These are phyloP conservation scores for Pittosporum tobira DNA, from an alignment of 129 eudicot species.

Conservation along the genomic window DNA sequence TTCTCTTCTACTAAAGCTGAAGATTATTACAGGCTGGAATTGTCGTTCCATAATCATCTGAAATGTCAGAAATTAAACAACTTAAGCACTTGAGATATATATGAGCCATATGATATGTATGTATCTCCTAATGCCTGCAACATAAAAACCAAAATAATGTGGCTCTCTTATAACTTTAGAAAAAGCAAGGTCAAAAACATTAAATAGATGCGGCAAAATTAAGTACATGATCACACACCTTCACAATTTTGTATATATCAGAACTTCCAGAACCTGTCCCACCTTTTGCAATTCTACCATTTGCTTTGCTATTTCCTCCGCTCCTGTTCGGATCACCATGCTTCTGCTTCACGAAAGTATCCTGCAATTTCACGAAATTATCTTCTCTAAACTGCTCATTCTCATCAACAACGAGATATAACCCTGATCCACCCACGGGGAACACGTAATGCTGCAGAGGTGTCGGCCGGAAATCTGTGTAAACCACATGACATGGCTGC, in stretches of 20 bases:
- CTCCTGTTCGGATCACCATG: constrained; percentile 33
- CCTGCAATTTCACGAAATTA: constrained; percentile 72
- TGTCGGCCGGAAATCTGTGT: constrained; percentile 94
- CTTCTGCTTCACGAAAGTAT: constrained; percentile 64
- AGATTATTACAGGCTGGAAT: constrained; percentile 90
- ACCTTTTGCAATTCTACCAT: constrained; percentile 77
- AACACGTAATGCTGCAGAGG: constrained; percentile 96
- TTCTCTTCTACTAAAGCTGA: constrained; percentile 97
- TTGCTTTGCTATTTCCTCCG: constrained; percentile 38
- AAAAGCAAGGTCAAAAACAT: neutral
- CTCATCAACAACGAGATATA: constrained; percentile 93
- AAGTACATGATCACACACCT: constrained; percentile 33
- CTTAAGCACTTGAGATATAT: neutral
- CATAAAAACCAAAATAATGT: no score
- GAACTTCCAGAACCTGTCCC: constrained; percentile 84
- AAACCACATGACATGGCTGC: constrained; percentile 98
- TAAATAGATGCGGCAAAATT: neutral
- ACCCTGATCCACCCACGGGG: constrained; percentile 89
- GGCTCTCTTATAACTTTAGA: neutral
- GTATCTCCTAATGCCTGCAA: no score
- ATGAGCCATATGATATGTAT: constrained; percentile 4
- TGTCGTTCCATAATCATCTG: constrained; percentile 99
- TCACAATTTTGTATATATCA: constrained; percentile 89
- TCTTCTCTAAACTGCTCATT: constrained; percentile 94
- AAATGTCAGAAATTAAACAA: constrained; percentile 8